A percentile compares a stretch with the other conserved stretches of the same genome.
Conservation (phyloP, 177 flowering plant genomes). For the Vitis hybrid region DNA sequence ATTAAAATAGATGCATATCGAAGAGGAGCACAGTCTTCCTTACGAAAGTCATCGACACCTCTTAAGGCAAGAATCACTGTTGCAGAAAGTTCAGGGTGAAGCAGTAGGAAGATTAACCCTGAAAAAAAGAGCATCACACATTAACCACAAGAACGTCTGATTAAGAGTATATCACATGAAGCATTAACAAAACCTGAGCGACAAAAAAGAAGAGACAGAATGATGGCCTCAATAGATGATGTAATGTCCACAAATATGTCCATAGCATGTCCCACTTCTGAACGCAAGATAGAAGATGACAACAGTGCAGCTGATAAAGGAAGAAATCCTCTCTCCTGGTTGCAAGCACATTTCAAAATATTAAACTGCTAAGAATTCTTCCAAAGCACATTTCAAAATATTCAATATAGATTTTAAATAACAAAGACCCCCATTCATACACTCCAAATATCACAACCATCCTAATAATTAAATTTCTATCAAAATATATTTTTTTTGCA, state of each 20-base stretch:
- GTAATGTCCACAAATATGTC: constrained; percentile 64
- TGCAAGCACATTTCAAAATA: constrained; percentile 17
- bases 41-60: constrained; percentile 48
- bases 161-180: neutral
- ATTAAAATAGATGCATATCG: constrained; percentile 71
- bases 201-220: constrained; percentile 74
- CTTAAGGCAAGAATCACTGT: constrained; percentile 60
- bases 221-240: constrained; percentile 58
- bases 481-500: no score
- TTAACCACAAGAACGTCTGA: constrained; percentile 1
- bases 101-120: constrained; percentile 76
- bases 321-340: constrained; percentile 95
- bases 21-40: constrained; percentile 71
- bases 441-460: no score
- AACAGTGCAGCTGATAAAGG: constrained; percentile 87
- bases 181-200: constrained; percentile 67
- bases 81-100: constrained; percentile 70
- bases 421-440: neutral
- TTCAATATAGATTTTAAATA: neutral
- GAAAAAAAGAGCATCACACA: constrained; percentile 23
- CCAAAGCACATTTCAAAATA: neutral
- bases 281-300: constrained; percentile 62
- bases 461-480: no score
- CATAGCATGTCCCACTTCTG: constrained; percentile 53
- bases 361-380: neutral